Base-by-base conservation (phyloP, 208 protist genomes). In the Leishmania turanica region DNA sequence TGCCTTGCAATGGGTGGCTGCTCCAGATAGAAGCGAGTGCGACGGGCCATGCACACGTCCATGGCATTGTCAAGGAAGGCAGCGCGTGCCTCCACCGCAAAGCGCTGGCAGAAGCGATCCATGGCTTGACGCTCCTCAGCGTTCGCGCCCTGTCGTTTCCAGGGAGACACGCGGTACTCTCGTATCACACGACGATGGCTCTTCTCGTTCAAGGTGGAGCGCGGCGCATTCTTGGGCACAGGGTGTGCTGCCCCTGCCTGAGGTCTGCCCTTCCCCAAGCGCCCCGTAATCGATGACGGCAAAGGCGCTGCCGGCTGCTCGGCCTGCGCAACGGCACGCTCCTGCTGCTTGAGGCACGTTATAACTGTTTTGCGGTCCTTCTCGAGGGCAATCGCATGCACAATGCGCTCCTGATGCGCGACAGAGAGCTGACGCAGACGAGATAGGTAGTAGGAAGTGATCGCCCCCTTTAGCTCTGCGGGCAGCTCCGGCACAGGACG, bases 41-140 rank as follows among this genome's bases (percentile, higher is more conserved):
- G 89, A 17, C 89, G 83, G 2, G 54, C 65, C 8, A 85, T 74
- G 80, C 89, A 91, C 53, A 88, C 74, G 1, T 81, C 79, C 21
- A 80, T 83, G 47, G 68, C 58, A 69, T 92, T 90, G 31, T 91
- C 84, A 49, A 96, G 74, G 75, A 95, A 95, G 8, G 83, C 85
- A 70, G 86, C 83, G 47, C 87, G 87, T 2, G 88, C 89, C 75
- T 91, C 87, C 19, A 81, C 73, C 15, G 85, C 76, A 60, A 92
- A 93, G 75, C 45, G 58, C 19, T 78, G 79, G 3, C 82, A 42
- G 65, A 93, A 93, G 62, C 73, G 74, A 17, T 73, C 56, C 53
- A 92, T 42, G 2, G 86, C 84, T 24, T 58, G 40, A 54, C 74
- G 74, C 58, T 84, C 76, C 72, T 47, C 75, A 49, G 53, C 42